Evolutionary conservation across 2,329 filamentous ascomycete genomes (phyloP).

Genomic region (Rhynchosporium secalis): DNA sequence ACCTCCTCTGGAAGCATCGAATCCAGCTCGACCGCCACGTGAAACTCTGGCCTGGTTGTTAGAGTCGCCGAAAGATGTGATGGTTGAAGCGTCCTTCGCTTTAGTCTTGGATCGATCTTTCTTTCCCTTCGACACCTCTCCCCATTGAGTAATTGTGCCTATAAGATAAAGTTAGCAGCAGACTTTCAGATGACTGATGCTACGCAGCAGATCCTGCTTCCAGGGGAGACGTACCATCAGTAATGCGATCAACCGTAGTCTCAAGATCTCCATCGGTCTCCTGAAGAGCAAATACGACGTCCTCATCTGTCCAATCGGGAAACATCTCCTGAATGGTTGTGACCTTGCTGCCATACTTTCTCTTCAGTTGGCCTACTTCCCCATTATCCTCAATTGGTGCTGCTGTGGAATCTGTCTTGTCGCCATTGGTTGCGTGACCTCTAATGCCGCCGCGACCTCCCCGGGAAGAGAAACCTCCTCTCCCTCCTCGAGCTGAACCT

Average conservation of each 20-base stretch:
- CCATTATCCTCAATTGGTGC: conserved; percentile 75
- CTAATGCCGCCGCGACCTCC: conserved; percentile 66
- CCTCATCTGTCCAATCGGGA: conserved; percentile 91
- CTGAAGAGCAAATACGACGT: conserved; percentile 88
- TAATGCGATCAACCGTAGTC: conserved; percentile 73
- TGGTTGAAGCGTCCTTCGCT: conserved; percentile 55
- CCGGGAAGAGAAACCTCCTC: conserved; percentile 70
- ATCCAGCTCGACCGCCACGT: conserved; percentile 59
- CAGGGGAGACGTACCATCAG: conserved; percentile 60
- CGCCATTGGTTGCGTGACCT: conserved; percentile 69
- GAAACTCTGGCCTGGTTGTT: conserved; percentile 48
- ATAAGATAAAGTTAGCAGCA: conserved; percentile 15
- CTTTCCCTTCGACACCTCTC: conserved; percentile 78
- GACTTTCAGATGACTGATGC: not conserved
- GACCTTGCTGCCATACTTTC: conserved; percentile 79
- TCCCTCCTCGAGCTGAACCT: conserved; percentile 84
- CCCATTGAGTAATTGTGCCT: conserved; percentile 83
- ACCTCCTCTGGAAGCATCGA: conserved; percentile 61
- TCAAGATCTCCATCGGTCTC: conserved; percentile 82
- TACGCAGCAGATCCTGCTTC: not conserved
- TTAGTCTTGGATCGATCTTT: conserved; percentile 74
- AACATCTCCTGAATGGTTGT: conserved; percentile 88
- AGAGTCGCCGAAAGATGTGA: conserved; percentile 52
- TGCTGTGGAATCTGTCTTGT: conserved; percentile 61
- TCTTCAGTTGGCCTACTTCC: conserved; percentile 89